phyloP scores from a whole-genome alignment of 352 stramenopile species.

The Phytopythium oedochilum region DNA sequence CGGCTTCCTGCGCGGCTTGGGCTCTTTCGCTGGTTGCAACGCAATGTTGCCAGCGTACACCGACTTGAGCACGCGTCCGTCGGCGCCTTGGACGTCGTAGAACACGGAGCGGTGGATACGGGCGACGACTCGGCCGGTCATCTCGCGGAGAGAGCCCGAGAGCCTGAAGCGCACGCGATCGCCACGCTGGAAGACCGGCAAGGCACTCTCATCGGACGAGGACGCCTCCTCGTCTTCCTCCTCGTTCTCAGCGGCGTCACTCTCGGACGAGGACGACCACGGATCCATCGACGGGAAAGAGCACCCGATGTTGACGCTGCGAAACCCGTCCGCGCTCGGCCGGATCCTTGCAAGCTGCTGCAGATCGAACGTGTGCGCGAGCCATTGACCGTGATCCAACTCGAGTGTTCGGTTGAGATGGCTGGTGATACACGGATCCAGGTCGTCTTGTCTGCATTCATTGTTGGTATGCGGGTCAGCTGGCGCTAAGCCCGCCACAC shows the following conservation, averaged over 20 bases:
- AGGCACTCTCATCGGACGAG: slow-evolving; percentile 19
- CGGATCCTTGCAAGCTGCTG: slow-evolving; percentile 40
- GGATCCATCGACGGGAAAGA: slow-evolving; percentile 39
- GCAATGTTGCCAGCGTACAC: slow-evolving; percentile 41
- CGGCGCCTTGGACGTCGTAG: slow-evolving; percentile 47
- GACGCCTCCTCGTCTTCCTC: slow-evolving; percentile 19
- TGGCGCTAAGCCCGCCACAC: slow-evolving; percentile 10
- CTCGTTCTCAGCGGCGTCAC: slow-evolving; percentile 16
- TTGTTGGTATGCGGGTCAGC: neutral
- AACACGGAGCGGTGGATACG: slow-evolving; percentile 44
- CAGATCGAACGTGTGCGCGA: slow-evolving; percentile 37
- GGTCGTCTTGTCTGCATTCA: neutral
- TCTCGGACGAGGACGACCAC: slow-evolving; percentile 21
- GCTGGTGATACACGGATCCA: slow-evolving; percentile 2
- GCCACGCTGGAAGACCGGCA: slow-evolving; percentile 35
- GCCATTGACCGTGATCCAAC: slow-evolving; percentile 6
- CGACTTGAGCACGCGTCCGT: slow-evolving; percentile 38
- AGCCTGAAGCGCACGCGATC: slow-evolving; percentile 51
- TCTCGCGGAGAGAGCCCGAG: slow-evolving; percentile 23
- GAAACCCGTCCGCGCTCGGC: slow-evolving; percentile 41
- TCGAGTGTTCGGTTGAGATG: neutral
- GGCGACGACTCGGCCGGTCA: neutral
- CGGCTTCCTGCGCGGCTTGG: slow-evolving; percentile 4
- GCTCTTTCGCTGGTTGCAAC: slow-evolving; percentile 16
- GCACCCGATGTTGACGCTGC: slow-evolving; percentile 34